Base-by-base conservation (phyloP, 139 green algal species). In the Chlorella sp. region DNA sequence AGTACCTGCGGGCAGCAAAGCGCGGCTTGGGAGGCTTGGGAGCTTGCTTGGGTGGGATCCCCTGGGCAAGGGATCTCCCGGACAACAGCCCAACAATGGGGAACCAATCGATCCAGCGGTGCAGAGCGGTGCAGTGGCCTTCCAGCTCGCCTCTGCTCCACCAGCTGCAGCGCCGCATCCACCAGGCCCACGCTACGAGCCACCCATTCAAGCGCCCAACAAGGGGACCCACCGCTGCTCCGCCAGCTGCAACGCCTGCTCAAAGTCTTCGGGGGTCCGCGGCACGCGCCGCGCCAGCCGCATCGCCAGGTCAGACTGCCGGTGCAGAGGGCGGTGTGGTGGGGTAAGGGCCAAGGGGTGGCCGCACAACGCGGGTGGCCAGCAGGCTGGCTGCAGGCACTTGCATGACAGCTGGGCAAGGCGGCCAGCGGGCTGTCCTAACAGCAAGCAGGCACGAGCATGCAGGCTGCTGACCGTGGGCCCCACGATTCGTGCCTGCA, bases 241-340 rank as follows among this genome's bases (percentile, higher is more conserved):
- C 43, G 68, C 69, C 60, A 76, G 77, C 82, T 78, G 62, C 68
- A 89, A 24, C 13, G 78, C 76, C 58, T 78, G 74, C 82, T 84
- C 76, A 72, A 87, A 87, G 13, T 83, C 85, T 44, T 44, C 69
- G 11, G 77, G 48, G 19, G 28, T 40, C 54, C 67, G 54, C 41
- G 78, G 67, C 54, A 84, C 34, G 26, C 82, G 58, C n/a, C 77
- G 79, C n/a, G 82, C 78, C 58, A 89, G 69, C 32, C 85, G 77
- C 79, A 84, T 69, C 11, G 80, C 80, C n/a, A 85, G 76, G 75
- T 86, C 85, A 44, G 75, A 80, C 81, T 87, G 67, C 67, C 13
- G 9, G 40, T 36, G 92, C 89, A 13, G 2, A 13, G 1, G 24
- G 46, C 7, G 24, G 24, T 16, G 60, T 32, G 44, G 26, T 26